Base-by-base conservation (phyloP, 169 alveolate genomes). In the Eimeria praecox region DNA sequence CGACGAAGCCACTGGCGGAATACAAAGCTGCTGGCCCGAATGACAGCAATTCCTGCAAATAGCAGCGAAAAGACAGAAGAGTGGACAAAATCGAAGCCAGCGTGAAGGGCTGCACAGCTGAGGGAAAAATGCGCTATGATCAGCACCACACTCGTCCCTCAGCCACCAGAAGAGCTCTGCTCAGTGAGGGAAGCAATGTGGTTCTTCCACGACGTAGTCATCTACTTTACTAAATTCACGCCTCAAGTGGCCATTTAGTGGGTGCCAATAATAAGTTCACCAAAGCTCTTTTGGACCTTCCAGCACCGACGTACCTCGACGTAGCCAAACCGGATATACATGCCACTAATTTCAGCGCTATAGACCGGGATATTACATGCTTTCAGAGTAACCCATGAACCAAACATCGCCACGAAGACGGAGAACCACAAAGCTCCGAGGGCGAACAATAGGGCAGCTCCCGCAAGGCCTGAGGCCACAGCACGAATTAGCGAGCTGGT, bases 371-470 rank as follows among this genome's bases (percentile, higher is more conserved):
- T 62, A 20, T 49, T 62, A 38, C 82, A 87, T 35, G 93, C 93
- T 64, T 87, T 87, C 66, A 87, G 83, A 38, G 82, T n/a, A 62
- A 87, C 64, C 93, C 93, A 87, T 18, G 93, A 87, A 38, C 93
- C 93, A 40, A 87, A 87, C 64, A 87, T 20, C 42, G 93, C 82
- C 66, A 87, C 64, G 33, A 87, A 87, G 66, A 87, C 93, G 44
- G 93, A 80, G 64, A 87, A 87, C 93, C 93, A 59, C 80, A 87
- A 62, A 18, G 93, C 78, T 38, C 62, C 93, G 59, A 87, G 42
- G n/a, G 93, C 93, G 73, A 87, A 87, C 80, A 87, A 87, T 1
- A 87, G 62, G 82, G 93, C 93, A 56, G 93, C 93, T 12, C 93
- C 93, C 46, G 80, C 80, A 46, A 87, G 42, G 52, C 93, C 93